Conservation (phyloP, 352 stramenopile species). For the Phytophthora uliginosa region DNA sequence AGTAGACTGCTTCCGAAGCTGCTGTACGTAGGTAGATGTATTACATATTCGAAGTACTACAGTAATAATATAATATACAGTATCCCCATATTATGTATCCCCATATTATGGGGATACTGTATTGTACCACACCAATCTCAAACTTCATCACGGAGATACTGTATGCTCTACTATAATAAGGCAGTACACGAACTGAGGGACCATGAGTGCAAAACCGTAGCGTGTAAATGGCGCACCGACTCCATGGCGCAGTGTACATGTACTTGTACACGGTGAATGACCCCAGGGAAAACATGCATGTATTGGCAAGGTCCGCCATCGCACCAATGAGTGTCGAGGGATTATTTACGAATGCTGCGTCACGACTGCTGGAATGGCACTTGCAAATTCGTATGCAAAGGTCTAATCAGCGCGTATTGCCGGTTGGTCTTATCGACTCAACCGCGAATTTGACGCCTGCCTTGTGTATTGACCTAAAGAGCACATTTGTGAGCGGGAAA, state of each 20-base stretch:
- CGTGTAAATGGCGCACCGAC: background rate
- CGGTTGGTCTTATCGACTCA: too few species aligned
- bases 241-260: background rate
- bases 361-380: background rate
- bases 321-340: constrained; percentile 17
- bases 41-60: background rate
- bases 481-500: constrained; percentile 14
- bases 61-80: too few species aligned
- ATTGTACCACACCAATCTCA: constrained; percentile 13
- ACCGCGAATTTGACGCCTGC: too few species aligned
- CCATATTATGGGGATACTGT: background rate
- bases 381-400: too few species aligned
- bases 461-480: background rate
- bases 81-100: too few species aligned
- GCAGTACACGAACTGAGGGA: constrained; percentile 5
- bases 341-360: constrained; percentile 12
- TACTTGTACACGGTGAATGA: background rate
- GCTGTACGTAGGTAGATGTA: background rate
- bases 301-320: background rate
- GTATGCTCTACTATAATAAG: constrained; percentile 6
- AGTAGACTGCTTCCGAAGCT: background rate
- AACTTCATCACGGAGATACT: constrained; percentile 6
- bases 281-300: background rate
- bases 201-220: constrained; percentile 12
- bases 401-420: background rate